phyloP scores from a whole-genome alignment of 345 rosid genomes.

The Salix dunnii region DNA sequence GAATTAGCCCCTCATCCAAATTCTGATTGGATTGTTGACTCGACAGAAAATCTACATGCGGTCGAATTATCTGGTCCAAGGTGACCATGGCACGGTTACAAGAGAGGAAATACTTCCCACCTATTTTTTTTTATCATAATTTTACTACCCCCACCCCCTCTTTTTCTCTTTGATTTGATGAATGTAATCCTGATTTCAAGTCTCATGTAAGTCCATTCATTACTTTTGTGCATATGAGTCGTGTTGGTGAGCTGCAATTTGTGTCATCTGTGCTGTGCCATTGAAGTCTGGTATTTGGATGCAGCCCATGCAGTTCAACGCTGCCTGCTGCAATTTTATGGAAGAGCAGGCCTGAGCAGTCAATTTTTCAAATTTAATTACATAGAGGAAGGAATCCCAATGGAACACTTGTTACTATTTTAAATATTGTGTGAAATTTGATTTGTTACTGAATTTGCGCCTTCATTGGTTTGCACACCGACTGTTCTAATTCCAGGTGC shows the following conservation, averaged over 20 bases:
- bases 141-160: not conserved
- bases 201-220: conserved; percentile 36
- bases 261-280: conserved; percentile 10
- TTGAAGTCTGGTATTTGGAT: not conserved
- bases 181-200: conserved; percentile 29
- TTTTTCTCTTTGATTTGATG: conserved; percentile 10
- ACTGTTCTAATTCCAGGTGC: too few relatives aligned
- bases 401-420: too few relatives aligned
- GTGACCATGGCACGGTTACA: conserved; percentile 38
- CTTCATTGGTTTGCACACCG: too few relatives aligned
- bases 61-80: conserved; percentile 96
- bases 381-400: not conserved
- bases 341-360: not conserved
- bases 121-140: conserved; percentile 21
- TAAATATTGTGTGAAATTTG: not conserved
- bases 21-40: conserved; percentile 88
- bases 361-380: not conserved
- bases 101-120: conserved; percentile 26
- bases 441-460: not conserved
- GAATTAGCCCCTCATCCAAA: conserved; percentile 66
- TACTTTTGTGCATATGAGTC: conserved; percentile 53
- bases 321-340: not conserved
- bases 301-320: not conserved
- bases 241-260: conserved; percentile 35
- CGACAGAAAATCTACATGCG: conserved; percentile 85